Evolutionary conservation across 2,329 filamentous ascomycete species (phyloP).

Genomic region (Alternaria postmessia): DNA sequence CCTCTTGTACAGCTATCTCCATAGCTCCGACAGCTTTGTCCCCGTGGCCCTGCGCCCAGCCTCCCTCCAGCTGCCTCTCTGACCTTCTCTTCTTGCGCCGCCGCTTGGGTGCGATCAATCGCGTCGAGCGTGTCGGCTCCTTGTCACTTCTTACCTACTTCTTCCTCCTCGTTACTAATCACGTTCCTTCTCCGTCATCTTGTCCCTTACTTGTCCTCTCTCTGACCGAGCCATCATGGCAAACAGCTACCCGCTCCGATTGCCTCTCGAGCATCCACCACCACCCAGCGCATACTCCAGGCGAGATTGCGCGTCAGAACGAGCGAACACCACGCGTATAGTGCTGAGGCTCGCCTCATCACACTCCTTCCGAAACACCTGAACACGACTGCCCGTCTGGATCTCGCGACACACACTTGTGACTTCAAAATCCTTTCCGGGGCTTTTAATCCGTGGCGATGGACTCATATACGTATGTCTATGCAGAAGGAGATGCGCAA

Average conservation of each 20-base stretch:
- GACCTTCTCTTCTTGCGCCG: constrained; percentile 44
- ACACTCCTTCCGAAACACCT: constrained; percentile 20
- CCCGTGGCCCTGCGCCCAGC: constrained; percentile 41
- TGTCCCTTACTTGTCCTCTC: constrained; percentile 46
- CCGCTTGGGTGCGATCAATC: constrained; percentile 43
- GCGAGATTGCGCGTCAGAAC: constrained; percentile 30
- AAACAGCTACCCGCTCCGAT: constrained; percentile 50
- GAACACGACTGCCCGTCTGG: constrained; percentile 16
- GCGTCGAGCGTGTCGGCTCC: constrained; percentile 40
- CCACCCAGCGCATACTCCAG: constrained; percentile 34
- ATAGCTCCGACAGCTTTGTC: constrained; percentile 46
- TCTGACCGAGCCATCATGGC: constrained; percentile 54
- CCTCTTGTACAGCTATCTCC: constrained; percentile 41
- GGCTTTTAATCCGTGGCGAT: constrained; percentile 26
- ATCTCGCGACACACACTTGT: constrained; percentile 1
- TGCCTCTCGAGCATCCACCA: constrained; percentile 38
- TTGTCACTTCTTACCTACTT: constrained; percentile 33
- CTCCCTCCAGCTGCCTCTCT: constrained; percentile 38
- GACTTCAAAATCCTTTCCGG: not conserved
- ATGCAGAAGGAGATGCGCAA: not conserved
- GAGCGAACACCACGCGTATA: constrained; percentile 23
- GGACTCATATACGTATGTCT: constrained; percentile 51
- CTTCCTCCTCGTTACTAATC: constrained; percentile 38
- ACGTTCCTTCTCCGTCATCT: constrained; percentile 36
- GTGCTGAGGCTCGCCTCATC: constrained; percentile 30